A percentile compares a stretch with the other conserved stretches of the same genome.
These are phyloP conservation scores for Ganoderma resinaceum DNA, from an alignment of 1,284 basidiomycete genomes.

Conservation along the genomic window DNA sequence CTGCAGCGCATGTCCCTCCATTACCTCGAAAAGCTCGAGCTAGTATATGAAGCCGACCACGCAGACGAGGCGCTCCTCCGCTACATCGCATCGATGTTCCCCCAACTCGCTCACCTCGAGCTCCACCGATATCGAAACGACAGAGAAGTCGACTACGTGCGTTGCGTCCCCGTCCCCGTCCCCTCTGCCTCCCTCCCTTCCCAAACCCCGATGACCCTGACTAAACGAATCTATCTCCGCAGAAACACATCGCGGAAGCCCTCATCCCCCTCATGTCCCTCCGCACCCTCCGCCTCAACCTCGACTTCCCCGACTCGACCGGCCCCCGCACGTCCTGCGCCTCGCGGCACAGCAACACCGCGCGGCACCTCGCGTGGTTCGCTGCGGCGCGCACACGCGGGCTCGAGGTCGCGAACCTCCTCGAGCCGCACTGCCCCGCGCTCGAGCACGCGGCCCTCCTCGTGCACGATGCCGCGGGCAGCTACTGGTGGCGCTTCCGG, in stretches of 20 bases:
- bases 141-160: constrained; percentile 9
- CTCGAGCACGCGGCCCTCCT: constrained; percentile 12
- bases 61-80: constrained; percentile 19
- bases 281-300: constrained; percentile 8
- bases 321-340: constrained; percentile 8
- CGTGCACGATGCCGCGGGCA: constrained; percentile 13
- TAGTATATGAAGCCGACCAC: constrained; percentile 14
- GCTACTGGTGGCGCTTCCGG: constrained; percentile 16
- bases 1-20: constrained; percentile 12
- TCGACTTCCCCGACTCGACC: constrained; percentile 15
- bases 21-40: constrained; percentile 12
- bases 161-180: background rate
- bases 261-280: background rate
- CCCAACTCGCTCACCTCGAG: constrained; percentile 15
- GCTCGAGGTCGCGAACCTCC: constrained; percentile 6
- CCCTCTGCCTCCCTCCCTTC: background rate
- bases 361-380: constrained; percentile 5
- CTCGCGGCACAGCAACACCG: background rate
- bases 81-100: constrained; percentile 11
- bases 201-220: background rate
- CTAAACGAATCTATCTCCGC: background rate
- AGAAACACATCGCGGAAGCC: constrained; percentile 7
- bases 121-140: constrained; percentile 14
- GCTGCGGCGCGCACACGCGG: constrained; percentile 3
- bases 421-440: constrained; percentile 10